A percentile compares a stretch with the other conserved stretches of the same genome.
Conservation (phyloP, 2,329 filamentous ascomycete species). For the Gaeumannomyces tritici region DNA sequence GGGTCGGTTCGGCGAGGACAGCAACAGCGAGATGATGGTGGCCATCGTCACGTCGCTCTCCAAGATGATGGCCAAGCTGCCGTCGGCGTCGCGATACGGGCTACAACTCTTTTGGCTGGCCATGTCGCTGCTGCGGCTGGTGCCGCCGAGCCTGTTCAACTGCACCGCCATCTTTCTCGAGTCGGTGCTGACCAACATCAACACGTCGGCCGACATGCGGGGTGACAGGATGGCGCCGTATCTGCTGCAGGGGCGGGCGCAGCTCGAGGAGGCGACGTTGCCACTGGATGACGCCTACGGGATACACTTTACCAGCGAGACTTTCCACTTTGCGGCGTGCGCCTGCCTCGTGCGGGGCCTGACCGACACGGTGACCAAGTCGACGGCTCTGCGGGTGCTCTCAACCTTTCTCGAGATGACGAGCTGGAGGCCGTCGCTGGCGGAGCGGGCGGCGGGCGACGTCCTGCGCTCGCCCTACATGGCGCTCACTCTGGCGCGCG, state of each 20-base stretch:
- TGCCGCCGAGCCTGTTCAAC: constrained; percentile 54
- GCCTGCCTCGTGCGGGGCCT: constrained; percentile 55
- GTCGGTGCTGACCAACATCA: constrained; percentile 54
- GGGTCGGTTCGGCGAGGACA: constrained; percentile 53
- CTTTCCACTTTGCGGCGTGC: constrained; percentile 58
- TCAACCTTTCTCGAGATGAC: constrained; percentile 51
- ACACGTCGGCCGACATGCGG: constrained; percentile 48
- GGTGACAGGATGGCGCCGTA: constrained; percentile 49
- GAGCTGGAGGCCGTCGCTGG: constrained; percentile 21
- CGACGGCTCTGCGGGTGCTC: constrained; percentile 49
- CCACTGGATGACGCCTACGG: constrained; percentile 57
- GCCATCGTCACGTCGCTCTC: constrained; percentile 58
- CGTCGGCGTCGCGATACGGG: constrained; percentile 56
- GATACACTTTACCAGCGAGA: constrained; percentile 53
- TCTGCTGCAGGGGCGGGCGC: constrained; percentile 49
- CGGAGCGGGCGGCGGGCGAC: constrained; percentile 11
- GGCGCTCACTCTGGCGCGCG: constrained; percentile 47
- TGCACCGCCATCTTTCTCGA: constrained; percentile 56
- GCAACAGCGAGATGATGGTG: constrained; percentile 57
- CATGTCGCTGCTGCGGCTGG: constrained; percentile 54
- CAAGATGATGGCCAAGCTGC: constrained; percentile 63
- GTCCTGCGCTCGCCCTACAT: constrained; percentile 46
- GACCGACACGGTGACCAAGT: constrained; percentile 50
- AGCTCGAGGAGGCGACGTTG: constrained; percentile 52
- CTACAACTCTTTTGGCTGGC: constrained; percentile 63